Percentiles rank a stretch among this genome's conserved stretches.
These are phyloP conservation scores for Yarrowia sp. DNA, from an alignment of 805 yeast genomes.

Conservation along the genomic window DNA sequence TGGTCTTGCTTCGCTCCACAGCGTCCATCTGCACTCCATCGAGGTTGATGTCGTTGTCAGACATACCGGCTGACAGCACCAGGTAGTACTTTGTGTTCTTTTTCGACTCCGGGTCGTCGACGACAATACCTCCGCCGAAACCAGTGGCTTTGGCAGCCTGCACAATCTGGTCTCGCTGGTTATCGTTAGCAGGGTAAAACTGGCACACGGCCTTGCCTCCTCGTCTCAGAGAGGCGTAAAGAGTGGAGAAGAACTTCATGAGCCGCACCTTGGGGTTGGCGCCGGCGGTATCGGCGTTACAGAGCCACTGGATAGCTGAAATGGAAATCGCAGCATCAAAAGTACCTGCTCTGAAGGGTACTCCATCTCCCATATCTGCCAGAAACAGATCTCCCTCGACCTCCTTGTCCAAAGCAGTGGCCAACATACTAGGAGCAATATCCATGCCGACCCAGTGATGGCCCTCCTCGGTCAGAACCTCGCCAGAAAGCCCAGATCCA, in stretches of 20 bases:
- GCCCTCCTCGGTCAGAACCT: slow-evolving; percentile 90
- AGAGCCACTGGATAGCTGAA: slow-evolving; percentile 96
- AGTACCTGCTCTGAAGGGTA: slow-evolving; percentile 94
- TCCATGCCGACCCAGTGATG: slow-evolving; percentile 97
- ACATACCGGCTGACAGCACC: slow-evolving; percentile 84
- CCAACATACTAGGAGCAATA: slow-evolving; percentile 94
- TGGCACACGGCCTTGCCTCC: slow-evolving; percentile 99
- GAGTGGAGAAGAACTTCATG: slow-evolving; percentile 81
- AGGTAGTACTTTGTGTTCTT: slow-evolving; percentile 89
- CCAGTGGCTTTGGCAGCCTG: slow-evolving; percentile 92
- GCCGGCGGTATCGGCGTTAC: slow-evolving; percentile 87
- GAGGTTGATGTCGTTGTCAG: slow-evolving; percentile 77
- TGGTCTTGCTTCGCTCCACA: slow-evolving; percentile 40
- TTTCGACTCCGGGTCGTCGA: slow-evolving; percentile 92
- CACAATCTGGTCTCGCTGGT: slow-evolving; percentile 77
- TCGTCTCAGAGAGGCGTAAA: slow-evolving; percentile 82
- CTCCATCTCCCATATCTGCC: slow-evolving; percentile 91
- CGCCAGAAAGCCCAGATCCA: slow-evolving; percentile 96
- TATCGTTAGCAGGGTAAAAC: slow-evolving; percentile 91
- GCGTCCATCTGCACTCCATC: slow-evolving; percentile 83
- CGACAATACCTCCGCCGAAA: slow-evolving; percentile 92
- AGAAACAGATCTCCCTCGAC: slow-evolving; percentile 92
- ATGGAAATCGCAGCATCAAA: slow-evolving; percentile 96
- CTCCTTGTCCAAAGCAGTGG: slow-evolving; percentile 89
- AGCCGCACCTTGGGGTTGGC: slow-evolving; percentile 86